Evolutionary conservation across 768 basidiomycete species (phyloP), one percentile per base, ranked within the genome.

Genomic region (Rhodotorula babjevae): DNA sequence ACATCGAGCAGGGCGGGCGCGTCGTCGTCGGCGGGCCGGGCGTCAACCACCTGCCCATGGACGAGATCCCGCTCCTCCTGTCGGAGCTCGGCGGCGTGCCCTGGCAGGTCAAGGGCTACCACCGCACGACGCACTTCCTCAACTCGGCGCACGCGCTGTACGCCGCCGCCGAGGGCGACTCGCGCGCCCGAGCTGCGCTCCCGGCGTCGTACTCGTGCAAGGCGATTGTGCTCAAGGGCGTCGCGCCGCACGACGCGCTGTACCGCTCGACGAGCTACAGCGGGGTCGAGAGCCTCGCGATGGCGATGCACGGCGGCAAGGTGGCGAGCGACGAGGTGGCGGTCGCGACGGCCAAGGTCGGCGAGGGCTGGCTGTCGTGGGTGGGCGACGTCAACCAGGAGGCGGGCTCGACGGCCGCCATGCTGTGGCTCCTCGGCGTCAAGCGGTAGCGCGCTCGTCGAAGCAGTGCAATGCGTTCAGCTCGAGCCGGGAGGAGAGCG

Each of bases 91-190:
- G 53, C 31, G 52, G 53, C 44, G 52, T 44, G 9, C 3, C 29
- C 0, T 68, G 67, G 67, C 57, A 49, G 46, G 3, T 12, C 4
- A 15, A 0, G 1, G 44, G 25, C 9, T 68, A 68, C 53, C 67
- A 63, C 55, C 67, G 67, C 55, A 68, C 67, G 42, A 68, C 61
- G 33, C 55, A 57, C 46, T 6, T n/a, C 23, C 61, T 68, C 53
- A 66, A 66, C 47, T 10, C 47, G 21, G 65, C 25, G 7, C 65
- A 66, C 47, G 57, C 65, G 23, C 47, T 66, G 12, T 59, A 9
- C 47, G 25, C 11, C 46, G 15, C 29, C 27, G 44, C 62, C 11
- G 44, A 61, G 31, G 44, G n/a, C 25, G 10, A 29, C 46, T 56
- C 53, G 15, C 12, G 23, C 31, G 47, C 47, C 1, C 56, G 65